Percentiles rank a stretch among this genome's conserved stretches.
These are phyloP conservation scores for Jasminum sambac DNA, from an alignment of 257 asterid genomes.

Conservation along the genomic window DNA sequence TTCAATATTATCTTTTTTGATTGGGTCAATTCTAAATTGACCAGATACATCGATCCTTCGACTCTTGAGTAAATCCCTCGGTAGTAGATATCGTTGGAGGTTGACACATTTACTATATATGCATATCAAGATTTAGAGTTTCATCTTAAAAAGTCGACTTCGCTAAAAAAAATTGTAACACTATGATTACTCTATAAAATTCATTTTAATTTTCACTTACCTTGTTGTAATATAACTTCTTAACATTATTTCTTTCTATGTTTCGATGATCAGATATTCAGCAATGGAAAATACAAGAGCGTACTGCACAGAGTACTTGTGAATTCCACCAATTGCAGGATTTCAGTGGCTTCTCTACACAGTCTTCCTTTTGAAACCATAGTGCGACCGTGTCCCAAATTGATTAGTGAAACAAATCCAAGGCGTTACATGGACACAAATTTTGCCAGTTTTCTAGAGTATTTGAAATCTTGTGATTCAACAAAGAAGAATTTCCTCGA, in stretches of 20 bases:
- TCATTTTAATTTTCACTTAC: too few species aligned
- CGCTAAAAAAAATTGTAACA: too few species aligned
- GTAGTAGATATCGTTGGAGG: too few species aligned
- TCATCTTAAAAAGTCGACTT: too few species aligned
- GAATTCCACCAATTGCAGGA: constrained; percentile 47
- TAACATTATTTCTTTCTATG: neutral
- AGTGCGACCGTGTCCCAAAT: constrained; percentile 55
- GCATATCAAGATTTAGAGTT: too few species aligned
- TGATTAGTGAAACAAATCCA: constrained; percentile 51
- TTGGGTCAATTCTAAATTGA: too few species aligned
- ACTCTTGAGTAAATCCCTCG: too few species aligned
- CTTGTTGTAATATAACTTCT: neutral
- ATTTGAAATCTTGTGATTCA: constrained; percentile 54
- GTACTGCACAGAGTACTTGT: constrained; percentile 74
- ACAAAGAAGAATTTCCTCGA: constrained; percentile 61
- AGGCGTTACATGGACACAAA: constrained; percentile 71
- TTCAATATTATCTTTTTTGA: too few species aligned
- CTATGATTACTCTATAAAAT: too few species aligned
- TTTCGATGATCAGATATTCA: constrained; percentile 54
- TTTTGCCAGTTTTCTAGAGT: constrained; percentile 54
- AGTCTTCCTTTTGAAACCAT: constrained; percentile 60
- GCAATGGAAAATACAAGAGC: constrained; percentile 89
- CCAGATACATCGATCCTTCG: too few species aligned
- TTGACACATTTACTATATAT: too few species aligned
- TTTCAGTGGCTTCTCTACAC: constrained; percentile 79